Percentiles rank a stretch among this genome's conserved stretches.
Conservation (phyloP, 2,329 filamentous ascomycete genomes). For the Paraconiothyrium brasiliense region DNA sequence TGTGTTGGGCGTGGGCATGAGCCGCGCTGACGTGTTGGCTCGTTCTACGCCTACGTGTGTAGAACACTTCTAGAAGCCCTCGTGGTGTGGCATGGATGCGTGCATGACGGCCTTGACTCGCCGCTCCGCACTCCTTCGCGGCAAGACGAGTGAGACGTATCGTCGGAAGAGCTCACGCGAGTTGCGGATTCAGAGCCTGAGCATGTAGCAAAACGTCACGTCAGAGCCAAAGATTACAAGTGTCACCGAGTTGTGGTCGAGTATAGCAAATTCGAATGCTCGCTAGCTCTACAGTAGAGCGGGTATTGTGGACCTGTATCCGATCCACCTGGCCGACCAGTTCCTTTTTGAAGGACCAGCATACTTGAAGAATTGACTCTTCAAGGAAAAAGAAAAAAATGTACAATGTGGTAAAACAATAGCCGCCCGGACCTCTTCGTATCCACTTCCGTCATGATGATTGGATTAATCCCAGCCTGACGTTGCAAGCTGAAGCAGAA, state of each 20-base stretch:
- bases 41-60: neutral
- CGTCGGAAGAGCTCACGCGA: neutral
- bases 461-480: slow-evolving; percentile 15
- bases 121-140: neutral
- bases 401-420: slow-evolving; percentile 16
- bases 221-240: neutral
- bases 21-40: neutral
- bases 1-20: neutral
- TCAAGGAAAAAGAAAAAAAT: slow-evolving; percentile 12
- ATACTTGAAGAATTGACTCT: neutral
- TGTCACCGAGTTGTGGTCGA: neutral
- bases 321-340: neutral
- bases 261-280: slow-evolving; percentile 10
- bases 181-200: neutral
- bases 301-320: neutral
- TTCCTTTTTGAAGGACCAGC: neutral
- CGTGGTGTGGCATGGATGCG: neutral
- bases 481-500: slow-evolving; percentile 7
- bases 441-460: slow-evolving; percentile 18
- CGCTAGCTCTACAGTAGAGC: slow-evolving; percentile 10
- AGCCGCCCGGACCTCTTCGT: slow-evolving; percentile 4
- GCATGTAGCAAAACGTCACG: neutral
- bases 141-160: neutral
- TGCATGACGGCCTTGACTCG: neutral
- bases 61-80: neutral